Evolutionary conservation across 108 stramenopile species (phyloP).

Genomic region (Cyclostephanos invisitatus): DNA sequence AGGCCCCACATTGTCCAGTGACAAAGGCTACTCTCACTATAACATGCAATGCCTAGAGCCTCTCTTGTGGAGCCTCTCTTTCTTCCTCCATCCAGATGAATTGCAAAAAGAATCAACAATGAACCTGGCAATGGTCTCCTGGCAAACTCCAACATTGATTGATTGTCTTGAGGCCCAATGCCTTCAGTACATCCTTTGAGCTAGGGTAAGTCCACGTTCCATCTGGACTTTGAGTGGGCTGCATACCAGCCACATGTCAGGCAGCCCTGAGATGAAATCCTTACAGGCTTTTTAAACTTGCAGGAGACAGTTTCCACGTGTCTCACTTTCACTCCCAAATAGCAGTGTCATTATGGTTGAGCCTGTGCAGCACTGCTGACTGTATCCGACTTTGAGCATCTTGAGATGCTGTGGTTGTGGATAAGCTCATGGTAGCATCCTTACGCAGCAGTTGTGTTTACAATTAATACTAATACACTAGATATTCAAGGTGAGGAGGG

Average conservation of each 20-base stretch:
- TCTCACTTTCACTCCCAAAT: slow-evolving; percentile 2
- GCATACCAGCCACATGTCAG: background rate
- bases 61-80: too few species aligned
- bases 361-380: too few species aligned
- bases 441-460: too few species aligned
- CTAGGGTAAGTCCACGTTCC: background rate
- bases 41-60: background rate
- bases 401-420: too few species aligned
- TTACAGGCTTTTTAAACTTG: background rate
- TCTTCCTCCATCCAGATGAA: background rate
- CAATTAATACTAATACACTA: too few species aligned
- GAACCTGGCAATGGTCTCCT: background rate
- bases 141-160: background rate
- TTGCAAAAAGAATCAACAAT: background rate
- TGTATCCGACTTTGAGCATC: too few species aligned
- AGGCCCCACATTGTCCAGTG: too few species aligned
- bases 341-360: too few species aligned
- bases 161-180: too few species aligned
- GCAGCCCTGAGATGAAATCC: background rate
- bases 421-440: too few species aligned
- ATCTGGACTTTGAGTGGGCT: background rate
- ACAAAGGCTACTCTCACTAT: background rate
- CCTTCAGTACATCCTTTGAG: too few species aligned
- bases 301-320: background rate
- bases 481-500: too few species aligned